Percentiles rank a stretch among this genome's conserved stretches.
These are phyloP conservation scores for Ophiostoma piceae DNA, from an alignment of 2,329 filamentous ascomycete genomes.

Conservation along the genomic window DNA sequence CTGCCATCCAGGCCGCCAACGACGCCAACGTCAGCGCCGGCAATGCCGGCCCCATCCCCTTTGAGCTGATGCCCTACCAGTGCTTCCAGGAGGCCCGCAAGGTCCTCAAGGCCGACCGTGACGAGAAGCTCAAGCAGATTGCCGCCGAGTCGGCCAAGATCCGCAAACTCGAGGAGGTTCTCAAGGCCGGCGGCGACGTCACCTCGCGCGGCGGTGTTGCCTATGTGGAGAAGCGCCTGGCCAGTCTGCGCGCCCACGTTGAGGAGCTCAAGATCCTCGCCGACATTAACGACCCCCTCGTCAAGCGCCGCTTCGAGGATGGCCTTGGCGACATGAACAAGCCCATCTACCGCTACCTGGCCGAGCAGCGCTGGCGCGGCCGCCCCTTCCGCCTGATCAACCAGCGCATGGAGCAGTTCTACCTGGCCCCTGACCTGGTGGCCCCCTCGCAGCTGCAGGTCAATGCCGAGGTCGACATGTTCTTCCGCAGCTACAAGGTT, in stretches of 20 bases:
- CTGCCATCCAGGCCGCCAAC: slow-evolving; percentile 50
- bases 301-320: slow-evolving; percentile 93
- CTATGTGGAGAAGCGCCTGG: slow-evolving; percentile 61
- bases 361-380: slow-evolving; percentile 79
- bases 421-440: slow-evolving; percentile 82
- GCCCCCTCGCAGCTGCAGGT: slow-evolving; percentile 63
- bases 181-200: slow-evolving; percentile 27
- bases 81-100: slow-evolving; percentile 95
- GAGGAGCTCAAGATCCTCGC: slow-evolving; percentile 80
- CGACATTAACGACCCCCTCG: slow-evolving; percentile 89
- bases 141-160: slow-evolving; percentile 63
- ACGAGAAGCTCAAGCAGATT: slow-evolving; percentile 74
- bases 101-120: slow-evolving; percentile 70
- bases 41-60: slow-evolving; percentile 62
- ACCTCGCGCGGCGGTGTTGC: slow-evolving; percentile 57
- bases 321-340: slow-evolving; percentile 89
- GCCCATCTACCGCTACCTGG: slow-evolving; percentile 88
- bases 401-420: slow-evolving; percentile 82
- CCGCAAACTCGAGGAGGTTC: slow-evolving; percentile 55
- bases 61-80: slow-evolving; percentile 93
- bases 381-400: slow-evolving; percentile 73
- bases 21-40: slow-evolving; percentile 12
- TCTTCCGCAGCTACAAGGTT: slow-evolving; percentile 66
- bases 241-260: slow-evolving; percentile 64
- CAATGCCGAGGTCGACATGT: slow-evolving; percentile 71